These are phyloP conservation scores for Zasmidium angulare DNA, from an alignment of 2,329 filamentous ascomycete genomes.

Conservation along the genomic window DNA sequence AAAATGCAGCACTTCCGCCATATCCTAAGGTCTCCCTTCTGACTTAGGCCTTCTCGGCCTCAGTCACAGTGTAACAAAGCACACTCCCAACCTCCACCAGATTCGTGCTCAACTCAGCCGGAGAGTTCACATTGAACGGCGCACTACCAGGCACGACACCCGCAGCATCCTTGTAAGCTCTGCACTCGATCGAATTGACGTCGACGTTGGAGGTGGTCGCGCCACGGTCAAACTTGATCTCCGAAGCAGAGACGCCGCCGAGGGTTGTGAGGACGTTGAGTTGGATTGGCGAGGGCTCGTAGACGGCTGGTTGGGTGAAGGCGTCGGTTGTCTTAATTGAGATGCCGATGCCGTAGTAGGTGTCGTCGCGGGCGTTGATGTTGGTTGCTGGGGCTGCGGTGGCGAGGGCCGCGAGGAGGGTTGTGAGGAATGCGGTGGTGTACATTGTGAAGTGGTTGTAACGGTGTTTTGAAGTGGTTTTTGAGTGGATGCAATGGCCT, in stretches of 20 bases:
- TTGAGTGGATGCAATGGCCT: not conserved
- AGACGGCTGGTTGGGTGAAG: not conserved
- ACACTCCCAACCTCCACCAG: constrained; percentile 8
- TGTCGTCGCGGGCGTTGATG: not conserved
- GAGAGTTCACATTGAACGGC: constrained; percentile 3
- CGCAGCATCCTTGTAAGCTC: constrained; percentile 18
- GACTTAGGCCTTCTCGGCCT: not conserved
- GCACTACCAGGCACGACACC: constrained; percentile 12
- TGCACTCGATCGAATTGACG: constrained; percentile 18
- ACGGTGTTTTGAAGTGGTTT: not conserved
- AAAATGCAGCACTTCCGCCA: not conserved
- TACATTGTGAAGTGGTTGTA: constrained; percentile 1
- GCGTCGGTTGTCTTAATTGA: constrained; percentile 4
- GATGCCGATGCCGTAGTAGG: constrained; percentile 20
- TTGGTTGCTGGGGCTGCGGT: constrained; percentile 1
- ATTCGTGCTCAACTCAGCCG: constrained; percentile 7
- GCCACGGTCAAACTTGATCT: constrained; percentile 15
- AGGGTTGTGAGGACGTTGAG: constrained; percentile 17
- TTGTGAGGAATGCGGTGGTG: constrained; percentile 1
- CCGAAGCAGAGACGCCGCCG: constrained; percentile 4
- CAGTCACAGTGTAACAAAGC: constrained; percentile 11
- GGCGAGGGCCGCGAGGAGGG: constrained; percentile 3
- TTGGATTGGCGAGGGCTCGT: constrained; percentile 18
- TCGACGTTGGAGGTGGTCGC: constrained; percentile 16
- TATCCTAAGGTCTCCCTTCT: not conserved